phyloP scores from a whole-genome alignment of 768 basidiomycete genomes.

The Podaxis sp. region DNA sequence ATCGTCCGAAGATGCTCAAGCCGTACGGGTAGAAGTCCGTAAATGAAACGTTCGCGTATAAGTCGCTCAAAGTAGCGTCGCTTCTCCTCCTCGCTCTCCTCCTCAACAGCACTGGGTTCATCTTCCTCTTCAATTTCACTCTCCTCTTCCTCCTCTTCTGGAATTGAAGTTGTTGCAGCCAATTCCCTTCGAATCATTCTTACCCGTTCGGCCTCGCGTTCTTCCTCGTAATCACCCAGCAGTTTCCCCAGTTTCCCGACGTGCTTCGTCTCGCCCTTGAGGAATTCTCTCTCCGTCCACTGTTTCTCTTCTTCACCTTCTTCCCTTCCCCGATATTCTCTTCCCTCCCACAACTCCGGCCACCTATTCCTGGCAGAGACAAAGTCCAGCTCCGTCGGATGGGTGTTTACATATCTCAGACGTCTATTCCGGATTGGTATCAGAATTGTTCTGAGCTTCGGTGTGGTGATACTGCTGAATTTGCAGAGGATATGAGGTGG shows the following conservation, averaged over 20 bases:
- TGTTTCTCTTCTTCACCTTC: slow-evolving; percentile 64
- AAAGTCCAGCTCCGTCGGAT: slow-evolving; percentile 57
- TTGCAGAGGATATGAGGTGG: slow-evolving; percentile 61
- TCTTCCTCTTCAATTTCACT: slow-evolving; percentile 40
- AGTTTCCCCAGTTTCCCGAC: slow-evolving; percentile 71
- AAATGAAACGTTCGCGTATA: slow-evolving; percentile 71
- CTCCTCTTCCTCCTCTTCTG: slow-evolving; percentile 71
- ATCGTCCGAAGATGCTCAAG: neutral
- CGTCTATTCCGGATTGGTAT: slow-evolving; percentile 72
- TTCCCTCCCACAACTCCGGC: slow-evolving; percentile 69
- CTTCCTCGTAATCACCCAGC: slow-evolving; percentile 75
- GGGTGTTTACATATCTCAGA: slow-evolving; percentile 55
- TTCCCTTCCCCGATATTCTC: slow-evolving; percentile 45
- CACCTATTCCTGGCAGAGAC: slow-evolving; percentile 53
- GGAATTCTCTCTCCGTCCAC: slow-evolving; percentile 67
- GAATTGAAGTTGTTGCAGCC: slow-evolving; percentile 47
- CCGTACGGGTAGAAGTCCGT: slow-evolving; percentile 71
- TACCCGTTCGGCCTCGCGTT: slow-evolving; percentile 66
- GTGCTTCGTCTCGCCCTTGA: slow-evolving; percentile 54
- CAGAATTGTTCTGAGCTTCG: slow-evolving; percentile 66
- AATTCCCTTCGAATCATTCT: slow-evolving; percentile 42
- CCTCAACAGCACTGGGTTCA: slow-evolving; percentile 20
- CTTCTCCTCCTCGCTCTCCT: slow-evolving; percentile 50
- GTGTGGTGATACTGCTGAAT: slow-evolving; percentile 48
- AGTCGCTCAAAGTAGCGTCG: slow-evolving; percentile 54